phyloP scores from a whole-genome alignment of 2,329 filamentous ascomycete species.

The Clonostachys byssicola region DNA sequence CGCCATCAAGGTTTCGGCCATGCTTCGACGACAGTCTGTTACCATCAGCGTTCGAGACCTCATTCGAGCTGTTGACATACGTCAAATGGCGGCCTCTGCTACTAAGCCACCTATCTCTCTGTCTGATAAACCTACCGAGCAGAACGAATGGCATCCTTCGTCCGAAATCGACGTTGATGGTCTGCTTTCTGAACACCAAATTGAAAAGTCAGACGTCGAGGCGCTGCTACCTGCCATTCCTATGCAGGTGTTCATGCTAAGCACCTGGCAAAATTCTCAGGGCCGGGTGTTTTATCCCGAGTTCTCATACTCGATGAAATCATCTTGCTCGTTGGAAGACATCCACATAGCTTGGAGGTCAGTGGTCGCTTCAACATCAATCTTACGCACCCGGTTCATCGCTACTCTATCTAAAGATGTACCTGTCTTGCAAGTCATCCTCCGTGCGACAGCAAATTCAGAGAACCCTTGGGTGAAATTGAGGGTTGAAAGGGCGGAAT shows the following conservation, averaged over 20 bases:
- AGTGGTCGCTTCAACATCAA: slow-evolving; percentile 50
- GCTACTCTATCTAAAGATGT: slow-evolving; percentile 35
- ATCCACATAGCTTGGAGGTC: slow-evolving; percentile 58
- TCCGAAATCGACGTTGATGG: slow-evolving; percentile 24
- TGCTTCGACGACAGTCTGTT: slow-evolving; percentile 62
- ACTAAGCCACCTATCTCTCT: background rate
- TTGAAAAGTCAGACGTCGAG: slow-evolving; percentile 44
- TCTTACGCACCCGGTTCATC: slow-evolving; percentile 67
- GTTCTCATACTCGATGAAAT: slow-evolving; percentile 51
- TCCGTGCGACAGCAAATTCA: slow-evolving; percentile 16
- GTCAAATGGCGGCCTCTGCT: slow-evolving; percentile 49
- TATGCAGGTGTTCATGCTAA: slow-evolving; percentile 79
- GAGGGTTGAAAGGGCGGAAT: slow-evolving; percentile 3
- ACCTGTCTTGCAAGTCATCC: slow-evolving; percentile 62
- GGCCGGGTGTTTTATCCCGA: slow-evolving; percentile 69
- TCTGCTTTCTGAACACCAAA: slow-evolving; percentile 30
- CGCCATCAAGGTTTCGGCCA: slow-evolving; percentile 74
- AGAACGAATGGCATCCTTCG: background rate
- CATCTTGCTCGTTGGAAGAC: slow-evolving; percentile 28
- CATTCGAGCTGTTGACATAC: slow-evolving; percentile 60
- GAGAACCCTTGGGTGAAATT: slow-evolving; percentile 16
- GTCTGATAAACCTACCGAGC: background rate
- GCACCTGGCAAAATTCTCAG: slow-evolving; percentile 64
- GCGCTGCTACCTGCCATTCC: slow-evolving; percentile 64
- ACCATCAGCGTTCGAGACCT: slow-evolving; percentile 67